Conservation (phyloP, 352 stramenopile genomes). For the Globisporangium spinosum region DNA sequence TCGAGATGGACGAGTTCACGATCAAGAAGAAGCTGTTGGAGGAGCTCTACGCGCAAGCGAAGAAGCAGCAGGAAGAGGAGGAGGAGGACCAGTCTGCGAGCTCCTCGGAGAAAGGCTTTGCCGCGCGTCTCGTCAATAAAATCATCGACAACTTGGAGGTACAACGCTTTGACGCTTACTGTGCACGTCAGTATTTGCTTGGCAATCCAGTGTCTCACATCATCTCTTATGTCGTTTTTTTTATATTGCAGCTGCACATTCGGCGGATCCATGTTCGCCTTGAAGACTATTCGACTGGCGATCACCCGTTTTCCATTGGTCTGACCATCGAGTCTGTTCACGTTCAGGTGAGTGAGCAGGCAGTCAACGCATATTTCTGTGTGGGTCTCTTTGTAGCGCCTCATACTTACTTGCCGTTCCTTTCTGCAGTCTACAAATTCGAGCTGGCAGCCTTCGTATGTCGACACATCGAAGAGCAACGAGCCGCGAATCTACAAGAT, state of each 20-base stretch:
- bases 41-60: slow-evolving; percentile 69
- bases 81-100: slow-evolving; percentile 6
- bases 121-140: slow-evolving; percentile 78
- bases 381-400: not conserved
- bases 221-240: slow-evolving; percentile 4
- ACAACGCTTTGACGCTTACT: not conserved
- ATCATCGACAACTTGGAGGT: slow-evolving; percentile 89
- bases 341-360: slow-evolving; percentile 42
- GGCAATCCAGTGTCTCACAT: not conserved
- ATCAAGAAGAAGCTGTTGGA: slow-evolving; percentile 86
- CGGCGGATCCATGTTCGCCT: slow-evolving; percentile 82
- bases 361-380: not conserved
- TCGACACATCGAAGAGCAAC: slow-evolving; percentile 72
- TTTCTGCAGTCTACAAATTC: slow-evolving; percentile 74
- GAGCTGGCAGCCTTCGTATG: slow-evolving; percentile 83
- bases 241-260: slow-evolving; percentile 58
- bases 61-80: slow-evolving; percentile 49
- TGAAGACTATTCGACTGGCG: slow-evolving; percentile 69
- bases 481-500: slow-evolving; percentile 89
- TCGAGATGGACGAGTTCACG: slow-evolving; percentile 71
- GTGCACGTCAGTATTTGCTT: not conserved
- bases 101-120: slow-evolving; percentile 57
- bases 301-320: slow-evolving; percentile 79
- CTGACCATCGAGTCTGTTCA: slow-evolving; percentile 85
- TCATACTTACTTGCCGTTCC: not conserved